Base-by-base conservation (phyloP, 2,329 filamentous ascomycete species). In the Nemania serpens region DNA sequence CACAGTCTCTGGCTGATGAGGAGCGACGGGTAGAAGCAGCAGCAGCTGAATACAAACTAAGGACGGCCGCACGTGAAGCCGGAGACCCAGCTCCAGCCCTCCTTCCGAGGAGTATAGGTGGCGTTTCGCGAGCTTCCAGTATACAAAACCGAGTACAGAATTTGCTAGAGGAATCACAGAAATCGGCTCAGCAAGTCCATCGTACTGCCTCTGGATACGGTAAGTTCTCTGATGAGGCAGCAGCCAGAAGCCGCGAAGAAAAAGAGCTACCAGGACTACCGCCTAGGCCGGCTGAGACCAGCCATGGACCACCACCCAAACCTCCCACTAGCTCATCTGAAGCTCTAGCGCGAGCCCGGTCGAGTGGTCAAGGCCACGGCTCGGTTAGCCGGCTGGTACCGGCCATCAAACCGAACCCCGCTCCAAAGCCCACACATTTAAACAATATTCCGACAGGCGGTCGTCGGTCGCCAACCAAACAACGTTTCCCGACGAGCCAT, bases 91-190 rank as follows among this genome's bases (percentile, higher is more conserved):
- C 33, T 20, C 18, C 77, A 6, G 75, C 74, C 17, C 78, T 77
- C 15, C 76, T 76, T 57, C 85, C 82, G 58, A 85, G 81, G 75
- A 83, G 77, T 70, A 83, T 83, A 71, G 85, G 81, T n/a, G 81
- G 82, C 49, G 76, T 84, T 2, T 85, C 86, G 13, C 82, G 88
- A 43, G 92, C 93, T 17, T 85, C 88, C n/a, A 91, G 89, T 25
- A 99, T 99, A 69, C 93, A 98, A 74, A 93, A 91, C 71, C 89
- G 94, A 65, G 91, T 99, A 56, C 91, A 96, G 77, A 91, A 86
- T 51, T 80, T 98, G 51, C 79, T 99, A 15, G 88, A 88, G 62
- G 93, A 97, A 70, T 91, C 89, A 42, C 86, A 87, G 68, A 87
- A 82, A 66, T 81, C 86, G 5, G 73, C 82, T 1, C 70, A 72